Conservation (phyloP, 805 yeast species). For the Candida yuanshanica region DNA sequence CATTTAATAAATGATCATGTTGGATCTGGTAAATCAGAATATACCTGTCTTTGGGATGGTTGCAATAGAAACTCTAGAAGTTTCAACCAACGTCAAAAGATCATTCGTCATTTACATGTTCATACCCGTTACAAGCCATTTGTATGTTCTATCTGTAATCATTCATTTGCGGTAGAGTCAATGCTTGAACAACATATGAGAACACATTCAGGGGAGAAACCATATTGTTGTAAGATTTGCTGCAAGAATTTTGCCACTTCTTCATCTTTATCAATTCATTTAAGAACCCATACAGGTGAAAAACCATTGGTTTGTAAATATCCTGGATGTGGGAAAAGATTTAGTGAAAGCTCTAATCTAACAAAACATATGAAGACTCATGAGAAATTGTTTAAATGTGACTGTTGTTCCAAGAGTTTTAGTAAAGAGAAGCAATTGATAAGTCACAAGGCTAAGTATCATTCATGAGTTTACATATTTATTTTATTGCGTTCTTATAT, state of each 20-base stretch:
- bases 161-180: conserved; percentile 68
- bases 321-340: conserved; percentile 78
- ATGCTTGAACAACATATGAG: conserved; percentile 78
- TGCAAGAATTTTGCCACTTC: conserved; percentile 77
- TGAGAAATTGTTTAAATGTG: conserved; percentile 45
- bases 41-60: conserved; percentile 71
- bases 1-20: conserved; percentile 70
- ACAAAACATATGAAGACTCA: conserved; percentile 86
- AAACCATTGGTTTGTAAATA: conserved; percentile 77
- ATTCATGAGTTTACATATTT: conserved; percentile 2
- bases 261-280: conserved; percentile 77
- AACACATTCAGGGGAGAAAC: conserved; percentile 86
- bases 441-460: conserved; percentile 31
- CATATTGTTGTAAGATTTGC: conserved; percentile 69
- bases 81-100: conserved; percentile 80
- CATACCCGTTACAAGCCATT: conserved; percentile 85
- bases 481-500: not conserved
- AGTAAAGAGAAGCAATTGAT: conserved; percentile 36
- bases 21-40: conserved; percentile 63
- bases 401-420: conserved; percentile 46
- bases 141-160: conserved; percentile 63
- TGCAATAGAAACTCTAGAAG: conserved; percentile 60
- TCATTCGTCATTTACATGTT: conserved; percentile 78
- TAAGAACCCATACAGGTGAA: conserved; percentile 84
- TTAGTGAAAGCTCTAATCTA: conserved; percentile 84